Evolutionary conservation across 1,139 yeast species (phyloP), one percentile per base, ranked within the genome.

Genomic region (Protomyces inundatus): DNA sequence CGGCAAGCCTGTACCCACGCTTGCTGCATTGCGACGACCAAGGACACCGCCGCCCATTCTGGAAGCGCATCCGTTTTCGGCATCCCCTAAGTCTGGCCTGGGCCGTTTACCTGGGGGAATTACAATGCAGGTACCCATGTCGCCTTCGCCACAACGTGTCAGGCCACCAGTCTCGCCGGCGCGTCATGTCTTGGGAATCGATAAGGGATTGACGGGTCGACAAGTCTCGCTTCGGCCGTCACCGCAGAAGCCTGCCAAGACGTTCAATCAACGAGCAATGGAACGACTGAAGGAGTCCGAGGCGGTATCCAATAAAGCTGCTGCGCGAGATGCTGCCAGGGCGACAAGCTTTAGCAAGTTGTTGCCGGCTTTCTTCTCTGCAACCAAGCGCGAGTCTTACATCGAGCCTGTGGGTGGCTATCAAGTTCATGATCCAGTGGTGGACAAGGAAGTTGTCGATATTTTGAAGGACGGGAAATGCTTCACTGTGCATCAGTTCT

Each of bases 401-500:
- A 12, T 10, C 3, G 37, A 34, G 54, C 54, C 58, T 39, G 50
- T 35, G 12, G 30, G 36, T n/a, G 34, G 16, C 9, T 30, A 23
- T n/a, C 30, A 9, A 6, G 30, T 56, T 6, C 60, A 54, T 34
- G 36, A 51, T 10, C 56, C 54, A 6, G 32, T 36, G 3, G 23
- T 54, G n/a, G 90, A 62, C 86, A 84, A 69, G 3, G 73, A 79
- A 0, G 69, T 73, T 6, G 80, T 80, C 7, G 80, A 83, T 64
- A 23, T 23, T 23, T 23, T 23, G 23, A 23, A 23, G 23, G 23
- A 23, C 23, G 2, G 23, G 23, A 84, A 84, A 68, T 72, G 85
- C 0, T 73, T 87, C 54, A 77, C 85, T 53, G 71, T 86, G 5
- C 80, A 80, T n/a, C 83, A 84, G 66, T 74, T 86, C 9, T 79